Base-by-base conservation (phyloP, 768 basidiomycete genomes). In the Boletus barrowsii region DNA sequence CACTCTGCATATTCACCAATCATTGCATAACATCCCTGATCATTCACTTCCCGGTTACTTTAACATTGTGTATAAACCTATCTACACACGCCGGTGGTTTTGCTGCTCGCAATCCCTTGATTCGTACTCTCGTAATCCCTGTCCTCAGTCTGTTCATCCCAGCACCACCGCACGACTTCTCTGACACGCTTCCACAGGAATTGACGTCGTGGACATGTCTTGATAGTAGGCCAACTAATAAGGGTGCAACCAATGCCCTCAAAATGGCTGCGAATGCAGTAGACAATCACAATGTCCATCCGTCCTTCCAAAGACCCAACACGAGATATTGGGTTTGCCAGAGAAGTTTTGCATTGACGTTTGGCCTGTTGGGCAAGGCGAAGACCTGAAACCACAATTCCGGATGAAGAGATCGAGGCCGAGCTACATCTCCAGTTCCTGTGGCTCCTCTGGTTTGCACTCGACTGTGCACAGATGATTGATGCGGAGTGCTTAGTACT, bases 341-440 rank as follows among this genome's bases (percentile, higher is more conserved):
- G 85, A 86, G 63, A 92, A 88, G 64, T 98, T 97, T 69, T 84
- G 83, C 56, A 79, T 97, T 33, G 97, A 99, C 62, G 82, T 88
- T 1, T 93, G 90, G 78, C 90, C 84, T 6, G 80, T 92, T 39
- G 77, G 76, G 29, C 82, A 83, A 56, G 87, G 84, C 41, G 80
- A 80, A 41, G 64, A 69, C 55, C 62, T 72, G 37, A 83, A 79
- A 66, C 73, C 22, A 22, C 22, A 22, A 22, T 22, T 22, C 22
- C 24, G 24, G 24, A 24, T 24, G 24, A 24, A 24, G 24, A 24
- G 24, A 24, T 24, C 24, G 24, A 24, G 24, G 24, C 24, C 5
- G 4, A 24, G 24, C 24, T 24, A 24, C 24, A 24, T 24, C 24
- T 24, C 24, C 24, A 24, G 24, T 24, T 24, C n/a, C n/a, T n/a